These are phyloP conservation scores for Rhodotorula sp. DNA, from an alignment of 1,284 basidiomycete species.

Conservation along the genomic window DNA sequence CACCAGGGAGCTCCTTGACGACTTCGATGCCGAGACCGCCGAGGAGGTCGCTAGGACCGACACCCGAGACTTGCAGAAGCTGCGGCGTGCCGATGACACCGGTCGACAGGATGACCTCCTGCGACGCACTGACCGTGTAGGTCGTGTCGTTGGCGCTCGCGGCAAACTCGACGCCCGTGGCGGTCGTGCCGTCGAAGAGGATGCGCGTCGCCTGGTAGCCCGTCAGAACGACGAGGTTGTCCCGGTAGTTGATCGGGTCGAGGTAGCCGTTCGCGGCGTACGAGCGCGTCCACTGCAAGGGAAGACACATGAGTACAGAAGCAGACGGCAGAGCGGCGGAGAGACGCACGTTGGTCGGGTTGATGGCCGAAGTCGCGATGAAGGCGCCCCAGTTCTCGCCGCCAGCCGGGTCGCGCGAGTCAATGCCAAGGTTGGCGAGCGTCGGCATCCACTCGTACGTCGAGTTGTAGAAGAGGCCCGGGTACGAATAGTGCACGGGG, in stretches of 20 bases:
- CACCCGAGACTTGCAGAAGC: constrained; percentile 68
- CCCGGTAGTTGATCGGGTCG: constrained; percentile 55
- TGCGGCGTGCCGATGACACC: constrained; percentile 56
- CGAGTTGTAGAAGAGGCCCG: constrained; percentile 40
- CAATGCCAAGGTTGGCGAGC: constrained; percentile 39
- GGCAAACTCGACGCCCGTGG: constrained; percentile 62
- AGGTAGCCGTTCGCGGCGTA: constrained; percentile 59
- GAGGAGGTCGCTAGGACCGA: constrained; percentile 65
- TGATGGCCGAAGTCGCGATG: constrained; percentile 65
- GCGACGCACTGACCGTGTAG: constrained; percentile 58
- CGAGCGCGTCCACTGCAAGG: constrained; percentile 29
- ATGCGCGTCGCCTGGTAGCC: constrained; percentile 65
- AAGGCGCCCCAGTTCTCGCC: constrained; percentile 60
- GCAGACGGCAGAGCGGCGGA: background rate
- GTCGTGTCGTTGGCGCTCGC: constrained; percentile 46
- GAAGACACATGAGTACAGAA: background rate
- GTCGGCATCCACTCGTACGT: constrained; percentile 42
- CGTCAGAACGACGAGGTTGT: constrained; percentile 66
- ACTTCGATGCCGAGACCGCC: constrained; percentile 58
- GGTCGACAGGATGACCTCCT: constrained; percentile 64
- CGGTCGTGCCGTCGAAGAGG: constrained; percentile 56
- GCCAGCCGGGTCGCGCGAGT: constrained; percentile 36
- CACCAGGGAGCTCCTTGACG: constrained; percentile 57
- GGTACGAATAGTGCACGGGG: constrained; percentile 51
- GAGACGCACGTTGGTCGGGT: constrained; percentile 58